Base-by-base conservation (phyloP, 768 basidiomycete species). In the Guyanaporus albipodus region DNA sequence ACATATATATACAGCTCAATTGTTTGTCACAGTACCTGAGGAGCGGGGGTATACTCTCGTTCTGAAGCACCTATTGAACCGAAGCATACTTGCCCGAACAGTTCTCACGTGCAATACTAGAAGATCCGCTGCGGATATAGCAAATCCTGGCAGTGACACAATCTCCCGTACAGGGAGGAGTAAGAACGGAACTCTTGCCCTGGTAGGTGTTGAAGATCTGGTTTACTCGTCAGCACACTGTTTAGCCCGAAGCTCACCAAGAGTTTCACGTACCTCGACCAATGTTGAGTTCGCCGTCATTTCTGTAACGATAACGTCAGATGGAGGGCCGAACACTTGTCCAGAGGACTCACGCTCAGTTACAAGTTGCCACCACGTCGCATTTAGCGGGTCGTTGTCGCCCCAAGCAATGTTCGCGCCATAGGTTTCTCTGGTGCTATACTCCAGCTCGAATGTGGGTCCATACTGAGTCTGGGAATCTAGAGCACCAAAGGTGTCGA, bases 291-390 rank as follows among this genome's bases (percentile, higher is more conserved):
- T 70, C 9, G 65, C 61, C 56, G 76, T 70, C 82, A 85, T 83
- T 34, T 77, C 83, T 82, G 48, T 43, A 23, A 29, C 19, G 9
- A 24, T 6, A 45, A 32, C 17, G 34, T 53, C 31, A 49, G 36
- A 19, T n/a, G 15, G 28, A 7, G 29, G 12, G 23, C 39, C 41
- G 4, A 41, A 31, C 27, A 11, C 19, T 23, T 24, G 22, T 38
- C 29, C n/a, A 8, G n/a, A 27, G 28, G 48, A 67, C 73, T 52
- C 46, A 82, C 84, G 75, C 67, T 87, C 85, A 9, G 87, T 88
- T 33, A 89, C 83, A 37, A 64, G 76, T 55, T 88, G 87, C 87
- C 87, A 89, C 82, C 83, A 89, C 9, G 87, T 88, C 7, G 84
- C 84, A 50, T 89, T 89, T 51, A 90, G 64, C 0, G 87, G 87